Conservation (phyloP, 2,329 filamentous ascomycete species). For the Anisogramma anomala region DNA sequence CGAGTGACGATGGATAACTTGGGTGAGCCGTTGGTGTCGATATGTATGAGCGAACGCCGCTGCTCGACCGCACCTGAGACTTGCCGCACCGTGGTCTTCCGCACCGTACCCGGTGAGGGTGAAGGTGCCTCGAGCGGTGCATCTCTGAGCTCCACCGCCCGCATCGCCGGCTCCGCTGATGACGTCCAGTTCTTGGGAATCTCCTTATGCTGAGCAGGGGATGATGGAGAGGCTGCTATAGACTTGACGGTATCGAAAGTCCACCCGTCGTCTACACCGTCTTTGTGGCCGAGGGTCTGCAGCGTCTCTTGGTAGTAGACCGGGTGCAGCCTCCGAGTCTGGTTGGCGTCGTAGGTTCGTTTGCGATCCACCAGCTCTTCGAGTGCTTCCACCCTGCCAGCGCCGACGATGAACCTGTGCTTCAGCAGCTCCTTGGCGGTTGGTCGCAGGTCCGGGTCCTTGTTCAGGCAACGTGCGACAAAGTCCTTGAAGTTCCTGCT, state of each 20-base stretch:
- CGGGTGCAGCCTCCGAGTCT: conserved; percentile 55
- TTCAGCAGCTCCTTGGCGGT: conserved; percentile 77
- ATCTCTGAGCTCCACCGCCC: conserved; percentile 49
- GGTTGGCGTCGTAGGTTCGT: conserved; percentile 69
- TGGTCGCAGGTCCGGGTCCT: conserved; percentile 75
- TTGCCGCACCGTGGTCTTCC: conserved; percentile 45
- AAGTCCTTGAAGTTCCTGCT: conserved; percentile 93
- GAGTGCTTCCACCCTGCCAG: conserved; percentile 77
- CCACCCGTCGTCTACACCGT: conserved; percentile 71
- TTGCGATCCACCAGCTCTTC: conserved; percentile 78
- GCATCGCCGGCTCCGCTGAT: conserved; percentile 49
- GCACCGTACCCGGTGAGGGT: conserved; percentile 42
- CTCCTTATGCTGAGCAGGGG: conserved; percentile 32
- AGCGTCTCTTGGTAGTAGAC: conserved; percentile 93
- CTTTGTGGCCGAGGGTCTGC: conserved; percentile 52
- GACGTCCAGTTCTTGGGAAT: conserved; percentile 44
- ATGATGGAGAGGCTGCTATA: conserved; percentile 37
- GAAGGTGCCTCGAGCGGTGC: conserved; percentile 46
- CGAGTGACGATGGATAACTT: conserved; percentile 38
- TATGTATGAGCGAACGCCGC: conserved; percentile 18
- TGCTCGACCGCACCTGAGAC: conserved; percentile 26
- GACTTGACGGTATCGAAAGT: conserved; percentile 91
- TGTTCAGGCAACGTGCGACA: conserved; percentile 77
- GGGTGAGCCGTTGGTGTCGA: conserved; percentile 31
- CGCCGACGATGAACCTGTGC: conserved; percentile 77